phyloP scores from a whole-genome alignment of 2,329 filamentous ascomycete genomes.

The Lojkania enalia region DNA sequence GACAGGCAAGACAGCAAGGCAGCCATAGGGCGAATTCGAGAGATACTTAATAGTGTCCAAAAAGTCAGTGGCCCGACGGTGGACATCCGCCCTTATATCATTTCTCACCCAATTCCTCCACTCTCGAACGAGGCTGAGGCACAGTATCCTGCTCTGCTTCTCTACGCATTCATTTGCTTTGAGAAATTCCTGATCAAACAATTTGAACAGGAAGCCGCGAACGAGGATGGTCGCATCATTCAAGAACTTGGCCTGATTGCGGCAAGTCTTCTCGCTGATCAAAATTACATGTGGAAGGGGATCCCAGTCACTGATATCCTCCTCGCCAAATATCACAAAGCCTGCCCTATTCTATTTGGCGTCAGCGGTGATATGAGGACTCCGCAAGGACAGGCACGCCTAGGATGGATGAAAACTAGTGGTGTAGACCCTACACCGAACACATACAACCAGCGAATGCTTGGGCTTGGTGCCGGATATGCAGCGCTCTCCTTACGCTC shows the following conservation, averaged over 20 bases:
- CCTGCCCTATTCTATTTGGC: constrained; percentile 85
- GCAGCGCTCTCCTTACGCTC: constrained; percentile 75
- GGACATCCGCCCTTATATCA: constrained; percentile 43
- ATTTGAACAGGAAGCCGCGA: constrained; percentile 46
- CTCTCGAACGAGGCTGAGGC: constrained; percentile 33
- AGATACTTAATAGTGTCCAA: constrained; percentile 31
- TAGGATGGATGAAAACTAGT: constrained; percentile 38
- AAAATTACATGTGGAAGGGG: constrained; percentile 68
- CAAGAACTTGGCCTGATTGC: constrained; percentile 79
- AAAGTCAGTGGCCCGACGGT: constrained; percentile 32
- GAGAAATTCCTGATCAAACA: constrained; percentile 73
- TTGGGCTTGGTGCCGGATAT: constrained; percentile 80
- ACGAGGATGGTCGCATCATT: constrained; percentile 53
- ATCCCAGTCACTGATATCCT: constrained; percentile 77
- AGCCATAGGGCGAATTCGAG: constrained; percentile 33
- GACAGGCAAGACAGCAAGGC: constrained; percentile 30
- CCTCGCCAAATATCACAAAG: constrained; percentile 79
- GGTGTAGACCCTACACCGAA: constrained; percentile 59
- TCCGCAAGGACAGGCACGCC: constrained; percentile 37
- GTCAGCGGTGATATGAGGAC: constrained; percentile 76
- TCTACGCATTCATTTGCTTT: constrained; percentile 78
- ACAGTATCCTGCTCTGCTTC: constrained; percentile 49
- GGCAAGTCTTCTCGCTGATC: constrained; percentile 72
- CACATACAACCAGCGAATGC: constrained; percentile 80
- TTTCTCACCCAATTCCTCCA: constrained; percentile 33